These are phyloP conservation scores for Colletotrichum incanum DNA, from an alignment of 2,329 filamentous ascomycete genomes.

Conservation along the genomic window DNA sequence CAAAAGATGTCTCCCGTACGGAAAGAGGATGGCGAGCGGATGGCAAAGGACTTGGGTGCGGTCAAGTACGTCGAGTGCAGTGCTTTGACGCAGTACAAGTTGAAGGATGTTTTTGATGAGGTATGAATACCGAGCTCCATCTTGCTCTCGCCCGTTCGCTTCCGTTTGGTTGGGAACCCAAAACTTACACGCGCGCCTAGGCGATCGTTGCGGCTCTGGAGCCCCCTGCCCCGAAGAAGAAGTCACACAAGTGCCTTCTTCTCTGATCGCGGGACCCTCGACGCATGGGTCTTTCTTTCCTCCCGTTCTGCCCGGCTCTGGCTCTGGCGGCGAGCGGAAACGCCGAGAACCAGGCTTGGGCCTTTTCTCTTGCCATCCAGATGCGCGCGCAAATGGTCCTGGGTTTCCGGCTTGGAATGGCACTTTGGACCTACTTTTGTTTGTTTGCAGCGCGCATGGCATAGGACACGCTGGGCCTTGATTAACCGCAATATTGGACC, in stretches of 20 bases:
- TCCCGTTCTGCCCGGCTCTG: constrained; percentile 37
- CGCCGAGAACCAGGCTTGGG: constrained; percentile 42
- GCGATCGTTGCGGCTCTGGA: constrained; percentile 96
- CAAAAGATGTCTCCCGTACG: constrained; percentile 96
- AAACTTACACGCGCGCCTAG: constrained; percentile 61
- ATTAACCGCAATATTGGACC: constrained; percentile 36
- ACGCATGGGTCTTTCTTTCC: constrained; percentile 32
- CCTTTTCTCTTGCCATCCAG: constrained; percentile 36
- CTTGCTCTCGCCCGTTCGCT: background rate
- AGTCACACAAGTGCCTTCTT: constrained; percentile 78
- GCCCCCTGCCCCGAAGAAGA: constrained; percentile 87
- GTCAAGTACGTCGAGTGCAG: constrained; percentile 99
- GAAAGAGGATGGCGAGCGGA: constrained; percentile 93
- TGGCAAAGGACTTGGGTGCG: constrained; percentile 97
- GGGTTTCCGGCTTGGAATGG: constrained; percentile 36
- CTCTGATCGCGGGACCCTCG: constrained; percentile 61
- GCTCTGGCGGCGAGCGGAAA: constrained; percentile 38
- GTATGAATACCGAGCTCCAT: constrained; percentile 65
- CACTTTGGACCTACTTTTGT: constrained; percentile 40
- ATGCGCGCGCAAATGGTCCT: constrained; percentile 40
- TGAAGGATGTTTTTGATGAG: constrained; percentile 99
- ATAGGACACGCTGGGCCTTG: constrained; percentile 40
- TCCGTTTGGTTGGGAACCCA: constrained; percentile 21
- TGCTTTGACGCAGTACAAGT: constrained; percentile 96
- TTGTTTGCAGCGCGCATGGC: constrained; percentile 43